phyloP scores from a whole-genome alignment of 2,329 filamentous ascomycete genomes.

The Fusarium sp. region DNA sequence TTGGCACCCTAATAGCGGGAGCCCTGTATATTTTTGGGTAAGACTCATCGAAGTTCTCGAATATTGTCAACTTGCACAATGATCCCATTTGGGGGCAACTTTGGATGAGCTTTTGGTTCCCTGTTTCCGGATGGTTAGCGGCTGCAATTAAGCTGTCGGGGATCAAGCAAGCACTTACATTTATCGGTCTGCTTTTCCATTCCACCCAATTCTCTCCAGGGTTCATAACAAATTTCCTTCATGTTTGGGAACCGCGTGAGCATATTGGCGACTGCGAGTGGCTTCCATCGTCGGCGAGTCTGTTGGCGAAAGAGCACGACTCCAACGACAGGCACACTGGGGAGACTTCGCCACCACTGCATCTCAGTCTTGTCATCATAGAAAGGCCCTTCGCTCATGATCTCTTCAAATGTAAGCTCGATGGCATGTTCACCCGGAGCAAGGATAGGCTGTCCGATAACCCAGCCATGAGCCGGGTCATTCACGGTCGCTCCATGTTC shows the following conservation, averaged over 20 bases:
- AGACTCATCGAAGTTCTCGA: constrained; percentile 50
- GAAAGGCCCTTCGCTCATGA: background rate
- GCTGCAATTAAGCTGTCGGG: constrained; percentile 15
- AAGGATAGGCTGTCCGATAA: fast-evolving
- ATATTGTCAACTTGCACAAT: constrained; percentile 47
- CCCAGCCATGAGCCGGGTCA: background rate
- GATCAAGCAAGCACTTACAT: constrained; percentile 41
- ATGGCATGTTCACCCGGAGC: background rate
- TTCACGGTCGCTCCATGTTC: background rate
- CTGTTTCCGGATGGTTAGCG: constrained; percentile 38
- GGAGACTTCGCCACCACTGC: background rate
- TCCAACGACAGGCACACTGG: background rate
- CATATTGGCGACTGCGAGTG: constrained; percentile 46
- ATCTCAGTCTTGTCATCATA: background rate
- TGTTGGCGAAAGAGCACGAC: background rate
- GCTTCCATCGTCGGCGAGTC: constrained; percentile 49
- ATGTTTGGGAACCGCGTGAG: constrained; percentile 50
- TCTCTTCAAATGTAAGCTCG: background rate
- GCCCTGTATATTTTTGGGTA: constrained; percentile 24
- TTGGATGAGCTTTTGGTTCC: constrained; percentile 42
- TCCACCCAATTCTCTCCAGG: constrained; percentile 49
- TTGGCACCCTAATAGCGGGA: constrained; percentile 37
- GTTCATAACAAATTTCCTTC: constrained; percentile 52
- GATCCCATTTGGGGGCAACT: constrained; percentile 30
- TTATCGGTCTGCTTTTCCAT: constrained; percentile 41